A percentile compares a stretch with the other conserved stretches of the same genome.
Evolutionary conservation across 139 green algal genomes (phyloP).

Genomic region (Nannochloris sp.): DNA sequence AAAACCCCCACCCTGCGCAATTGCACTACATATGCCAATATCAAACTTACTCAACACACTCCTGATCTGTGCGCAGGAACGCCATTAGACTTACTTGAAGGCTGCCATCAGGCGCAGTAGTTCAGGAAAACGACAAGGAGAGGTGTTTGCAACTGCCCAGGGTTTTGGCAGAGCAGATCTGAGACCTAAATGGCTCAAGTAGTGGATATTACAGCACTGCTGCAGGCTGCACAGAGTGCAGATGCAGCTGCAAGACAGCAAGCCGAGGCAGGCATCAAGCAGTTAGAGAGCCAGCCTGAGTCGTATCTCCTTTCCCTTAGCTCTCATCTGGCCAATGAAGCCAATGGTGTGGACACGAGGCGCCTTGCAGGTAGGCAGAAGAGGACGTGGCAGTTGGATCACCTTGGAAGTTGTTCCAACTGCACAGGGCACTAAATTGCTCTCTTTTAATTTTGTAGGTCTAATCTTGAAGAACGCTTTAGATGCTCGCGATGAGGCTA

Average conservation of each 20-base stretch:
- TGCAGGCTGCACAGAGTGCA: constrained; percentile 62
- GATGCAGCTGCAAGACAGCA: constrained; percentile 56
- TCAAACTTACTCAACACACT: no score
- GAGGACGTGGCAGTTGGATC: no score
- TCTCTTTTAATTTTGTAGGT: constrained; percentile 21
- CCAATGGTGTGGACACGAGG: constrained; percentile 61
- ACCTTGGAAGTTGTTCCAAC: no score
- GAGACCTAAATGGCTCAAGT: constrained; percentile 9
- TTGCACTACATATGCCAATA: no score
- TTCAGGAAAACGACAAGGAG: no score
- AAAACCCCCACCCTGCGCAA: no score
- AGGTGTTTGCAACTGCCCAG: no score
- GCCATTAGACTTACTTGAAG: no score
- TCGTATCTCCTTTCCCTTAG: constrained; percentile 66
- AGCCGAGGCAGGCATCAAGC: constrained; percentile 73
- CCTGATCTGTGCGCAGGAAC: no score
- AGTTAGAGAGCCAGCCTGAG: constrained; percentile 68
- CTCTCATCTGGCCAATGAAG: constrained; percentile 65
- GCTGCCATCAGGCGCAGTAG: neutral
- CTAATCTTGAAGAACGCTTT: constrained; percentile 96
- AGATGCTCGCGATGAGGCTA: constrained; percentile 70
- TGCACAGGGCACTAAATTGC: no score
- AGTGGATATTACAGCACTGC: constrained; percentile 37
- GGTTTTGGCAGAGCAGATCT: neutral
- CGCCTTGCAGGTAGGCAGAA: constrained; percentile 53